Percentiles rank a stretch among this genome's conserved stretches.
These are phyloP conservation scores for Dothistroma pini DNA, from an alignment of 2,329 filamentous ascomycete species.

Conservation along the genomic window DNA sequence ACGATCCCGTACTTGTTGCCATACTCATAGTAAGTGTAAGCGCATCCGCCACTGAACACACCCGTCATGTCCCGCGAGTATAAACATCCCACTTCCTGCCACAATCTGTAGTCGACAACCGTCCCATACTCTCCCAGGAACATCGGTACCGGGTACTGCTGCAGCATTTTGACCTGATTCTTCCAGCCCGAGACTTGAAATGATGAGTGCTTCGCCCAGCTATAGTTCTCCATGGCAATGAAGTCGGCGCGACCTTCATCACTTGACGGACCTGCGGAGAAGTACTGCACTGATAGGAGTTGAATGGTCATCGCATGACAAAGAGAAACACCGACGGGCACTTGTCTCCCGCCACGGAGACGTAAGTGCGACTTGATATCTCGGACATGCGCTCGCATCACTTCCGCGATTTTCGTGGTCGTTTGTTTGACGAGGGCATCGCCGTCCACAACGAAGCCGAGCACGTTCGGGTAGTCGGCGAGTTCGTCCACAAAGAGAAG, in stretches of 20 bases:
- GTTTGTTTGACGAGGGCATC: background rate
- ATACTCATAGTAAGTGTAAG: slow-evolving; percentile 19
- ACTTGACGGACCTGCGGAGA: slow-evolving; percentile 15
- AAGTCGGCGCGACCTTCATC: slow-evolving; percentile 15
- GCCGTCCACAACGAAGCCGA: slow-evolving; percentile 18
- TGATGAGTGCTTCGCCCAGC: slow-evolving; percentile 16
- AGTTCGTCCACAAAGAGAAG: slow-evolving; percentile 19
- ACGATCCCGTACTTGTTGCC: slow-evolving; percentile 17
- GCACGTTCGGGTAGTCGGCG: slow-evolving; percentile 18
- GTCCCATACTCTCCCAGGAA: slow-evolving; percentile 19
- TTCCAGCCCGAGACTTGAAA: slow-evolving; percentile 24
- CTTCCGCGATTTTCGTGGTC: slow-evolving; percentile 16
- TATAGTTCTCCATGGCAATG: slow-evolving; percentile 14
- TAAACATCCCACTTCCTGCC: slow-evolving; percentile 24
- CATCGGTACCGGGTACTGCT: slow-evolving; percentile 15
- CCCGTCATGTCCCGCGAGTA: slow-evolving; percentile 25
- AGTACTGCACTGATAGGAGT: slow-evolving; percentile 13
- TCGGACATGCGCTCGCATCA: slow-evolving; percentile 19
- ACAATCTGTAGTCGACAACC: slow-evolving; percentile 11
- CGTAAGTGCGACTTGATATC: slow-evolving; percentile 20
- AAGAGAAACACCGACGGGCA: slow-evolving; percentile 17
- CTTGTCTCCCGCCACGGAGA: slow-evolving; percentile 9
- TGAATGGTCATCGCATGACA: slow-evolving; percentile 1
- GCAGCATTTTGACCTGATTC: slow-evolving; percentile 11
- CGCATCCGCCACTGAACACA: slow-evolving; percentile 23